phyloP scores from a whole-genome alignment of 2,329 filamentous ascomycete genomes.

The Colletotrichum sidae region DNA sequence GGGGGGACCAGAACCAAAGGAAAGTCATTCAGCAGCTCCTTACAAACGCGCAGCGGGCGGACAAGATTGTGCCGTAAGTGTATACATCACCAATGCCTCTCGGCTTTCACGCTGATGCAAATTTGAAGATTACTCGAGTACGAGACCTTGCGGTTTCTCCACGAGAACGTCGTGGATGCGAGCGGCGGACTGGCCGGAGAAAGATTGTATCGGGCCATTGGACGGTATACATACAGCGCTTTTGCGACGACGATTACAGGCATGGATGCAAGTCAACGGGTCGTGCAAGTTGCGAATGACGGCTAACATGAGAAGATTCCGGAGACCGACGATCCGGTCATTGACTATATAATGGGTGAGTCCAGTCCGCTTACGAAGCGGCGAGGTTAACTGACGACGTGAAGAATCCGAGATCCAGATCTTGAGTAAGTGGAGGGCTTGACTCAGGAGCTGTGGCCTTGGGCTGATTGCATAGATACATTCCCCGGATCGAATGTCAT shows the following conservation, averaged over 20 bases:
- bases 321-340: not conserved
- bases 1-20: not conserved
- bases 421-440: not conserved
- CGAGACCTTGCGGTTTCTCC: slow-evolving; percentile 7
- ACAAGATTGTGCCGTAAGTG: slow-evolving; percentile 17
- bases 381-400: not conserved
- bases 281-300: not conserved
- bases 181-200: not conserved
- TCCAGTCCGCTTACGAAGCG: not conserved
- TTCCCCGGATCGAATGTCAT: slow-evolving; percentile 19
- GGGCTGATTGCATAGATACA: not conserved
- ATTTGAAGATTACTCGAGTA: not conserved
- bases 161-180: not conserved
- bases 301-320: not conserved
- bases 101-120: no score
- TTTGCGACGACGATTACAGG: slow-evolving; percentile 1
- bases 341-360: slow-evolving; percentile 6
- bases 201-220: not conserved
- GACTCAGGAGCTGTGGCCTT: no score
- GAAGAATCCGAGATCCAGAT: slow-evolving; percentile 19
- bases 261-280: not conserved
- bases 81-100: no score
- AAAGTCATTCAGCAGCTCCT: slow-evolving; percentile 19
- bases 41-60: slow-evolving; percentile 9
- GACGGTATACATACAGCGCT: slow-evolving; percentile 16